Conservation (phyloP, 305 asterid genomes). For the Coffea humblotiana region DNA sequence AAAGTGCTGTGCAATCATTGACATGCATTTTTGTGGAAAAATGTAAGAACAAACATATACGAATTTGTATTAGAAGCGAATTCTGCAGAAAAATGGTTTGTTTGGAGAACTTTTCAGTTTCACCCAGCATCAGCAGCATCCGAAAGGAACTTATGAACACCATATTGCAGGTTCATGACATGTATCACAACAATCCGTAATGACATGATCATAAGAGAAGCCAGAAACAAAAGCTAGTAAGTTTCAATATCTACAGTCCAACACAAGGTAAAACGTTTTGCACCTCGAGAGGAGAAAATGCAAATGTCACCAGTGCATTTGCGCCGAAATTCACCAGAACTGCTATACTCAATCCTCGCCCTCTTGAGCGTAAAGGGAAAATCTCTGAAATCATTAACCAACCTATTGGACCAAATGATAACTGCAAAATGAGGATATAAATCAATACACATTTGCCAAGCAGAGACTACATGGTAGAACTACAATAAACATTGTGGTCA, state of each 20-base stretch:
- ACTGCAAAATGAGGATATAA: slow-evolving; percentile 42
- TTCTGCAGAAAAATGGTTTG: not conserved
- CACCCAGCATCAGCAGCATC: not conserved
- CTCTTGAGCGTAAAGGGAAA: slow-evolving; percentile 89
- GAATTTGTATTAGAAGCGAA: not conserved
- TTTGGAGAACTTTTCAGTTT: not conserved
- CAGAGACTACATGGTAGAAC: not conserved
- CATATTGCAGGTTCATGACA: not conserved
- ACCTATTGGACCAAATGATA: slow-evolving; percentile 96
- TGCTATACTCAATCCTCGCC: slow-evolving; percentile 83
- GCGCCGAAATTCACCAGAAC: slow-evolving; percentile 84
- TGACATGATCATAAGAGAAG: not conserved
- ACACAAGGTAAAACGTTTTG: not conserved
- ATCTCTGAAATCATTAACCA: slow-evolving; percentile 96
- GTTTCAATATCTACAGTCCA: not conserved
- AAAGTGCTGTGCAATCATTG: not conserved
- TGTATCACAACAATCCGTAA: not conserved
- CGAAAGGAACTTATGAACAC: not conserved
- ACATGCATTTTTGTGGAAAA: no score
- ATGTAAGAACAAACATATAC: not conserved
- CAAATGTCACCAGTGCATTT: slow-evolving; percentile 85
- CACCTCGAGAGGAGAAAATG: slow-evolving; percentile 92
- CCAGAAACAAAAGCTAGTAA: not conserved
- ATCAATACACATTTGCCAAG: not conserved
- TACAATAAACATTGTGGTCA: not conserved